phyloP scores from a whole-genome alignment of 352 stramenopile genomes.

The Pythium volutum region DNA sequence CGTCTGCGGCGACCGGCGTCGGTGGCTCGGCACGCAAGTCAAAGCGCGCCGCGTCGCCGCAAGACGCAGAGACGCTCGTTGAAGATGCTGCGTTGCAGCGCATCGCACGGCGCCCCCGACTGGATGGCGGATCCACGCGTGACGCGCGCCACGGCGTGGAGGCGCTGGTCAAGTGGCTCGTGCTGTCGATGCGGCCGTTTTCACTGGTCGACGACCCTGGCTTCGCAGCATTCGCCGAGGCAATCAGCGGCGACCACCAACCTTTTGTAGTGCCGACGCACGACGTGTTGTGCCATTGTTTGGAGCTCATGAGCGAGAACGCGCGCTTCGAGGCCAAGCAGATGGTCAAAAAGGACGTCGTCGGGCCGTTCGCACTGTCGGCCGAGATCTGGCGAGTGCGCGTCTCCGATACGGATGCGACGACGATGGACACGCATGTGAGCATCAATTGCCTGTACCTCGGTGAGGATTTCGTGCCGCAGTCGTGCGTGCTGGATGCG shows the following conservation, averaged over 20 bases:
- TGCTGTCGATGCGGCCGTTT: slow-evolving; percentile 32
- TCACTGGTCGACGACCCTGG: slow-evolving; percentile 32
- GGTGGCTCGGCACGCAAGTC: slow-evolving; percentile 7
- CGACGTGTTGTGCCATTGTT: slow-evolving; percentile 30
- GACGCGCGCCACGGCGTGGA: slow-evolving; percentile 34
- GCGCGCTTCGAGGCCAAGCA: slow-evolving; percentile 37
- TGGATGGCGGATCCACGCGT: slow-evolving; percentile 7
- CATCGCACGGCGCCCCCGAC: slow-evolving; percentile 12
- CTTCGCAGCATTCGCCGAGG: slow-evolving; percentile 31
- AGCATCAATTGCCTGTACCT: slow-evolving; percentile 27
- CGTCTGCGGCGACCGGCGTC: background rate
- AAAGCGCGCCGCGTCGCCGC: slow-evolving; percentile 13
- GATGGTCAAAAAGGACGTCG: slow-evolving; percentile 33
- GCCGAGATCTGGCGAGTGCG: slow-evolving; percentile 24
- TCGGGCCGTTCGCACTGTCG: slow-evolving; percentile 26
- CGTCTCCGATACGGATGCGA: background rate
- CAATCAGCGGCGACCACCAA: slow-evolving; percentile 12
- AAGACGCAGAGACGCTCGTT: slow-evolving; percentile 8
- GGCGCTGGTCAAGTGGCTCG: slow-evolving; percentile 39
- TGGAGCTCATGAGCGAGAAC: slow-evolving; percentile 37
- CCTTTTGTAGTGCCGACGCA: slow-evolving; percentile 25
- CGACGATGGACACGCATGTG: background rate
- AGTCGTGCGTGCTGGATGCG: slow-evolving; percentile 31
- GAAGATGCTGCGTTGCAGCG: slow-evolving; percentile 2
- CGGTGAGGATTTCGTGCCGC: slow-evolving; percentile 29